A percentile compares a stretch with the other conserved stretches of the same genome.
phyloP scores from a whole-genome alignment of 2,329 filamentous ascomycete species.

The Berkeleyomyces basicola region DNA sequence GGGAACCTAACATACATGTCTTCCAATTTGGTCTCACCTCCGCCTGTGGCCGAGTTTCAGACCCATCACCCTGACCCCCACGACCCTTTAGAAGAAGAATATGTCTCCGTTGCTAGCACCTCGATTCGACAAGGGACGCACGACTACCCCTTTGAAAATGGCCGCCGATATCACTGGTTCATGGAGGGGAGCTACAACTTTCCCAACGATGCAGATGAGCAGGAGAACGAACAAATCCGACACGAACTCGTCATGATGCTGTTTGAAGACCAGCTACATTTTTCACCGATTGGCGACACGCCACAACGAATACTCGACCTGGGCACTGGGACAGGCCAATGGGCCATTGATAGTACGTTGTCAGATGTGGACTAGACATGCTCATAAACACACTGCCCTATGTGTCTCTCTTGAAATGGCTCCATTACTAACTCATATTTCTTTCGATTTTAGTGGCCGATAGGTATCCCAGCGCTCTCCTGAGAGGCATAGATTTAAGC shows the following conservation, averaged over 20 bases:
- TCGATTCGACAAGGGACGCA: slow-evolving; percentile 8
- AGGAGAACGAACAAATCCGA: slow-evolving; percentile 41
- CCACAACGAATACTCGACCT: slow-evolving; percentile 38
- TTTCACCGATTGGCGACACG: slow-evolving; percentile 31
- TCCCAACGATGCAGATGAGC: slow-evolving; percentile 43
- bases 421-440: slow-evolving; percentile 17
- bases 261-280: slow-evolving; percentile 32
- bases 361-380: too few species aligned
- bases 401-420: slow-evolving; percentile 4
- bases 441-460: slow-evolving; percentile 19
- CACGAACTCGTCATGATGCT: slow-evolving; percentile 35
- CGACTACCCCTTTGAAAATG: slow-evolving; percentile 13
- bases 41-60: neutral
- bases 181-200: slow-evolving; percentile 34
- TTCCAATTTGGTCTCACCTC: neutral
- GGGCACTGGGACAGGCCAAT: slow-evolving; percentile 41
- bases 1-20: neutral
- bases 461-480: slow-evolving; percentile 28
- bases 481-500: slow-evolving; percentile 38
- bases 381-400: neutral
- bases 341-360: slow-evolving; percentile 37
- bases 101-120: slow-evolving; percentile 6
- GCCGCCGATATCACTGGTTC: slow-evolving; percentile 26
- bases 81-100: slow-evolving; percentile 1
- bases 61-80: neutral